Evolutionary conservation across 177 flowering plant genomes (phyloP).

Genomic region (Telopea speciosissima): DNA sequence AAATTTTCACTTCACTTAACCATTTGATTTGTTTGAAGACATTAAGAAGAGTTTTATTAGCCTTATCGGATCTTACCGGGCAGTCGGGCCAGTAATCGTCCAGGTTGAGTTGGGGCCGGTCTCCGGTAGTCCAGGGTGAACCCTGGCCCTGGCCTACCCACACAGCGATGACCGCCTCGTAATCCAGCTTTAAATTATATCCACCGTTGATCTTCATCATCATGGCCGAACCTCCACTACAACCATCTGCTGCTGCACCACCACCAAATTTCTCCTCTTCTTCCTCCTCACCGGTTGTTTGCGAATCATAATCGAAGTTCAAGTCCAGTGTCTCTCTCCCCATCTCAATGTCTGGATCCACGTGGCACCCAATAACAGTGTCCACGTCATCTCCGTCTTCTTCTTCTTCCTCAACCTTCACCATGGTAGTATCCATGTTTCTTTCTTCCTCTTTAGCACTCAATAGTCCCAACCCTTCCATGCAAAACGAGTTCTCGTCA

Average conservation of each 20-base stretch:
- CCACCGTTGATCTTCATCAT: conserved; percentile 1
- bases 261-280: conserved; percentile 30
- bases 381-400: conserved; percentile 17
- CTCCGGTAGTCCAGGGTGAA: conserved; percentile 66
- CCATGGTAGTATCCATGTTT: conserved; percentile 11
- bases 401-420: conserved; percentile 26
- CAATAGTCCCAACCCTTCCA: conserved; percentile 57
- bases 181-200: conserved; percentile 44
- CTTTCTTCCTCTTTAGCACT: conserved; percentile 30
- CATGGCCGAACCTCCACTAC: neutral
- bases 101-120: conserved; percentile 45
- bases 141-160: conserved; percentile 57
- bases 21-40: neutral
- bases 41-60: neutral
- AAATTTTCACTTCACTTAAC: neutral
- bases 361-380: conserved; percentile 9
- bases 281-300: conserved; percentile 33
- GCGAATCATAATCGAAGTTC: conserved; percentile 48
- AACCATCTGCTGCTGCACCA: neutral
- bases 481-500: conserved; percentile 53
- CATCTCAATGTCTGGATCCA: conserved; percentile 25
- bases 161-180: conserved; percentile 53
- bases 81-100: conserved; percentile 55
- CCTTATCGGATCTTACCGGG: conserved; percentile 27
- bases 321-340: conserved; percentile 43